Evolutionary conservation across 2,329 filamentous ascomycete genomes (phyloP).

Genomic region (Ceratocystiopsis sp.): DNA sequence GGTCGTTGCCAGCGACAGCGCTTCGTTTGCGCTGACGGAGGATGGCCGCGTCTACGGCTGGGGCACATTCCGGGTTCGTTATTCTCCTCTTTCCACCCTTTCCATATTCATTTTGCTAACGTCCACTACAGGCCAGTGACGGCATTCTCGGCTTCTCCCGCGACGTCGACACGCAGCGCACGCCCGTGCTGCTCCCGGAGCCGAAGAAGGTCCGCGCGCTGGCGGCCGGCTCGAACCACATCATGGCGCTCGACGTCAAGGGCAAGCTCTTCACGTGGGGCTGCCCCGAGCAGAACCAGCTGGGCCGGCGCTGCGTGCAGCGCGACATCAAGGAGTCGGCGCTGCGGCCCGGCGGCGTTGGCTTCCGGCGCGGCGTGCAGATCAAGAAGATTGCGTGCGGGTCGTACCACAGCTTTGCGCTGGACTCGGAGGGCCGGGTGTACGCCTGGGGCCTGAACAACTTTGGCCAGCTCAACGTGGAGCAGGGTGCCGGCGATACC

Average conservation of each 20-base stretch:
- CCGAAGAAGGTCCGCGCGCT: conserved; percentile 50
- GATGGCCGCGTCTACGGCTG: conserved; percentile 66
- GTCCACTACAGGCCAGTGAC: conserved; percentile 22
- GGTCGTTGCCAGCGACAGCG: conserved; percentile 56
- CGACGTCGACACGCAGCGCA: conserved; percentile 22
- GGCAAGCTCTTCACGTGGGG: conserved; percentile 56
- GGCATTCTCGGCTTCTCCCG: conserved; percentile 26
- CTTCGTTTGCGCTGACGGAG: conserved; percentile 58
- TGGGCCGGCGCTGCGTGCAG: conserved; percentile 43
- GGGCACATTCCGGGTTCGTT: conserved; percentile 51
- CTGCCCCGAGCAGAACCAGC: conserved; percentile 49
- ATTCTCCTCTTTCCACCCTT: too few relatives aligned
- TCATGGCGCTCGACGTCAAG: conserved; percentile 48
- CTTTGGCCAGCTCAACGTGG: conserved; percentile 58
- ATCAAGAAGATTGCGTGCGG: conserved; percentile 49
- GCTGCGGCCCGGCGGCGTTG: conserved; percentile 17
- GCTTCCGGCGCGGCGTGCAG: conserved; percentile 33
- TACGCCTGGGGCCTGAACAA: conserved; percentile 80
- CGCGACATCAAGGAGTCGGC: conserved; percentile 25
- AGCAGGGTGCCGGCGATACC: conserved; percentile 45
- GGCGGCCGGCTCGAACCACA: conserved; percentile 52
- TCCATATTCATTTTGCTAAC: too few relatives aligned
- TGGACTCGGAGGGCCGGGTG: conserved; percentile 52
- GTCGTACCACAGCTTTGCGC: conserved; percentile 68
- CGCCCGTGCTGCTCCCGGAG: conserved; percentile 38